Evolutionary conservation across 139 green algal genomes (phyloP), one percentile per base, ranked within the genome.

Genomic region (Coccomyxa sp.): DNA sequence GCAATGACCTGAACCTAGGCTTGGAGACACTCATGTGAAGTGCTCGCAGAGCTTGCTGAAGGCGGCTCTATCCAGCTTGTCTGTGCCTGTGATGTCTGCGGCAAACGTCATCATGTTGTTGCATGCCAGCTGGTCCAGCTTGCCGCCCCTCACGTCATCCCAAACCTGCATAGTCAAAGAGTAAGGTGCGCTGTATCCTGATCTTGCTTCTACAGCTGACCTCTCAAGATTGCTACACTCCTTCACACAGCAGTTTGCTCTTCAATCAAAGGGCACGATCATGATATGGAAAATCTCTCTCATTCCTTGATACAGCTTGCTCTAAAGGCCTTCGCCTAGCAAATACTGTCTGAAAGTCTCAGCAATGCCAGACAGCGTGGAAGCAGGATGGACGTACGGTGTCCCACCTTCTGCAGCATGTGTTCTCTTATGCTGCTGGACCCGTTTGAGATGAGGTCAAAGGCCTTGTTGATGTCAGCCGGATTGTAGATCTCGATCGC

Each of bases 51-150:
- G 36, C 75, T 73, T 55, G 8, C 73, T 37, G 44, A 79, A 79
- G 4, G 35, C 75, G 29, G 54, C 39, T 38, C 73, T 73, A 8
- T 68, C 70, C 54, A 79, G 64, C 44, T 29, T 73, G 34, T 33
- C 70, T 0, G 75, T 64, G 27, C 55, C 33, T 8, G 55, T 73
- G 6, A 79, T 27, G 29, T 18, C 39, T 33, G 75, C 75, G 54
- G 75, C 75, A 7, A 33, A 68, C 33, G 69, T 69, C 75, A 79
- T 79, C 75, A 79, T 79, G 36, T 50, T 54, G 9, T 74, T 73
- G 2, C 50, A 12, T 37, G 68, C 54, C 8, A 38, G 35, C 37
- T 50, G 35, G 70, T 79, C 75, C 39, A 79, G 54, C 12, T 34
- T 38, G 75, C 40, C 40, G 5, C 55, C 55, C 22, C 44, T 54